These are phyloP conservation scores for Diaporthe vexans DNA, from an alignment of 2,329 filamentous ascomycete genomes.

Conservation along the genomic window DNA sequence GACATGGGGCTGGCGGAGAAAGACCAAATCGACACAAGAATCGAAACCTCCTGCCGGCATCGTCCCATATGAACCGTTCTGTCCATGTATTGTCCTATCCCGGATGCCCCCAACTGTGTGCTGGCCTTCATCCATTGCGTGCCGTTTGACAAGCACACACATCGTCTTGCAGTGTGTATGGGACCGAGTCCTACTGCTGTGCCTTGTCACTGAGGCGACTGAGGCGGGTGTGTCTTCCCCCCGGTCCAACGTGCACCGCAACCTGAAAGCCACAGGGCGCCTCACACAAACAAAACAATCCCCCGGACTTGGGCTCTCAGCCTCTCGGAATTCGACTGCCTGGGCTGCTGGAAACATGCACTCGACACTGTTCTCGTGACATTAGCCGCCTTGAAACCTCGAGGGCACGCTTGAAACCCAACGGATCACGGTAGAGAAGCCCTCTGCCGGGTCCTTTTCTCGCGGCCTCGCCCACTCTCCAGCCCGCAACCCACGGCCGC, in stretches of 20 bases:
- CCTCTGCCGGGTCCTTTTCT: constrained; percentile 34
- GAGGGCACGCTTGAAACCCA: constrained; percentile 36
- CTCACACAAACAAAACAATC: constrained; percentile 32
- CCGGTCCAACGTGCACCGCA: constrained; percentile 34
- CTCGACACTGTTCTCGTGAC: constrained; percentile 35
- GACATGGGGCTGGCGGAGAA: neutral
- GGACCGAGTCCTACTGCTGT: constrained; percentile 20
- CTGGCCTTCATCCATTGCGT: constrained; percentile 21
- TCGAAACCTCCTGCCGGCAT: constrained; percentile 21
- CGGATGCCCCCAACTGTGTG: constrained; percentile 29
- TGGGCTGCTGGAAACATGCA: constrained; percentile 36
- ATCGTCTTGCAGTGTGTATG: constrained; percentile 9
- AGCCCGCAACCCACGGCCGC: constrained; percentile 29
- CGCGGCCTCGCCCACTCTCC: constrained; percentile 32
- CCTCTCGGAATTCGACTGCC: constrained; percentile 35
- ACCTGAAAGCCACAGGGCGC: constrained; percentile 29
- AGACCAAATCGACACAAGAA: constrained; percentile 13
- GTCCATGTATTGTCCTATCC: constrained; percentile 35
- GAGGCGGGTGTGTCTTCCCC: constrained; percentile 16
- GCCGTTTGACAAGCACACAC: constrained; percentile 23
- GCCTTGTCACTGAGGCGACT: constrained; percentile 35
- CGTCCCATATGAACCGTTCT: constrained; percentile 31
- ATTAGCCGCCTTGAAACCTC: constrained; percentile 38
- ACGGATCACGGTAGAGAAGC: constrained; percentile 22
- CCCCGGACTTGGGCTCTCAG: constrained; percentile 33